These are phyloP conservation scores for Tulasnella sp. DNA, from an alignment of 768 basidiomycete genomes.

Conservation along the genomic window DNA sequence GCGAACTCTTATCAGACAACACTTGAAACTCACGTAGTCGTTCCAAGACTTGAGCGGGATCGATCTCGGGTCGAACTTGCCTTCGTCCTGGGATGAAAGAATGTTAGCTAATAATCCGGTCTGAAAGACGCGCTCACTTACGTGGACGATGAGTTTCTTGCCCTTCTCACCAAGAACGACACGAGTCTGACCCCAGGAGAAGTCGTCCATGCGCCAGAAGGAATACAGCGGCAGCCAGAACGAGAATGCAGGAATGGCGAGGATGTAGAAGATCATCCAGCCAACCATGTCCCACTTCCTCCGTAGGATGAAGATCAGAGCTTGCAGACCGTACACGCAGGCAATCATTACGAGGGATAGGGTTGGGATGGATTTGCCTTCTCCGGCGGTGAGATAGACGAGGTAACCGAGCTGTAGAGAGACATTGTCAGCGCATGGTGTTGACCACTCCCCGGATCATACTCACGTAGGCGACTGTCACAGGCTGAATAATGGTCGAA, in stretches of 20 bases:
- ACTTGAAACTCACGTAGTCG: conserved; percentile 57
- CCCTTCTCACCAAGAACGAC: conserved; percentile 88
- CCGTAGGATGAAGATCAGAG: conserved; percentile 79
- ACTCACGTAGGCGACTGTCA: conserved; percentile 82
- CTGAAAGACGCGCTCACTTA: conserved; percentile 31
- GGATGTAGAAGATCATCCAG: conserved; percentile 93
- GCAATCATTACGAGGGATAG: conserved; percentile 87
- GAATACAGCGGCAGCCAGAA: conserved; percentile 89
- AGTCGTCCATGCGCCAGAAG: conserved; percentile 98
- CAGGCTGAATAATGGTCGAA: conserved; percentile 73
- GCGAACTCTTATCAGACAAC: neutral
- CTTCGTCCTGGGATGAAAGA: conserved; percentile 61
- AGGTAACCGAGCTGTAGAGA: conserved; percentile 66
- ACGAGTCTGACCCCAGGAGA: conserved; percentile 92
- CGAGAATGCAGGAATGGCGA: conserved; percentile 88
- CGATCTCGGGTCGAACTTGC: conserved; percentile 86
- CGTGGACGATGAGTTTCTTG: conserved; percentile 91
- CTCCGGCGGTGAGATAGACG: conserved; percentile 61
- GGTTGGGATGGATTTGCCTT: conserved; percentile 57
- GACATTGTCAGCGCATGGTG: conserved; percentile 17
- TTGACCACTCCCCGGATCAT: neutral
- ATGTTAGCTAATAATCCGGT: neutral
- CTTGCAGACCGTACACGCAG: conserved; percentile 90
- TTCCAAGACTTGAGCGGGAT: conserved; percentile 97
- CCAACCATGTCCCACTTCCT: conserved; percentile 99